Conservation (phyloP, 2,329 filamentous ascomycete genomes). For the Cryphonectria nitschkei region DNA sequence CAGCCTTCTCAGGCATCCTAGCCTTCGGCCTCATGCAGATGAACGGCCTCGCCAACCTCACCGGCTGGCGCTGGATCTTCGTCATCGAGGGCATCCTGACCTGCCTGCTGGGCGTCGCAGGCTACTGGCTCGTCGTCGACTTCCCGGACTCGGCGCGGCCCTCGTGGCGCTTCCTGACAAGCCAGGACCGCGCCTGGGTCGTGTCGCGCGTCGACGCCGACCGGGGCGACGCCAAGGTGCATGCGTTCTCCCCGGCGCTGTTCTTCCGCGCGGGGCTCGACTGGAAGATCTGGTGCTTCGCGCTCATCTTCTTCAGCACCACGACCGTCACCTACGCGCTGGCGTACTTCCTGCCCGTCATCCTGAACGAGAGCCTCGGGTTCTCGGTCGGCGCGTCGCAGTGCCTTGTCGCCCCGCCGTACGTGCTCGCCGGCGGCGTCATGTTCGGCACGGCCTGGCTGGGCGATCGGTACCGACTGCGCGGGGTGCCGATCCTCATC, state of each 20-base stretch:
- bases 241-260: conserved; percentile 52
- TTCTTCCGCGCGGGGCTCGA: conserved; percentile 54
- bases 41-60: conserved; percentile 55
- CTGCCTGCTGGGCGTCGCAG: conserved; percentile 50
- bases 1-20: conserved; percentile 69
- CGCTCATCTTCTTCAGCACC: conserved; percentile 63
- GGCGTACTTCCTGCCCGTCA: conserved; percentile 78
- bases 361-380: conserved; percentile 65
- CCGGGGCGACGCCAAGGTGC: conserved; percentile 59
- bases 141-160: conserved; percentile 62
- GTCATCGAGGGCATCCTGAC: conserved; percentile 60
- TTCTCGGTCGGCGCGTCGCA: conserved; percentile 68
- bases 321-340: conserved; percentile 77
- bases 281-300: conserved; percentile 66
- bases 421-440: conserved; percentile 65
- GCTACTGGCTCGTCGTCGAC: conserved; percentile 64
- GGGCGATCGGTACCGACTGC: conserved; percentile 68
- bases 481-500: conserved; percentile 67
- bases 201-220: conserved; percentile 59
- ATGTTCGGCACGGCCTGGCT: conserved; percentile 64
- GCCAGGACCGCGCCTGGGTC: conserved; percentile 56
- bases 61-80: conserved; percentile 72
- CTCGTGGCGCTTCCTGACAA: conserved; percentile 56
- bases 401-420: conserved; percentile 73
- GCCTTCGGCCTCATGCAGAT: conserved; percentile 72